Base-by-base conservation (phyloP, 1,284 basidiomycete genomes). In the Trichosporon asahii region DNA sequence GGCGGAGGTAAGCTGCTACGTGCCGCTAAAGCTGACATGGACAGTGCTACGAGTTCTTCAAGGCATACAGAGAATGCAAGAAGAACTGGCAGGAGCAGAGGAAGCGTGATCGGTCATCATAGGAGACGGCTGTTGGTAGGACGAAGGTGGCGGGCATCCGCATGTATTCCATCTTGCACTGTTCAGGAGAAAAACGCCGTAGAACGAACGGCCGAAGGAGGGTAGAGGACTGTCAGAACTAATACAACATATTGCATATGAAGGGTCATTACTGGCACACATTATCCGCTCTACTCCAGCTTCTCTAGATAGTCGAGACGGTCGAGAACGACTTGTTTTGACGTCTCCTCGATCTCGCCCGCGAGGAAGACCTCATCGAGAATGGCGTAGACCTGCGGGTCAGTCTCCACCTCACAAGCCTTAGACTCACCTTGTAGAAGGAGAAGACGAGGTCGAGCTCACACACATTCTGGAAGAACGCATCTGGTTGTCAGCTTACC, bases 321-420 rank as follows among this genome's bases (percentile, higher is more conserved):
- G 55, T 91, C 88, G 40, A 99, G 85, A 0, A 99, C 94, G 21
- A 98, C 95, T 66, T 94, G 92, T 82, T 98, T 98, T 81, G 91
- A 94, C 25, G 96, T 98, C 85, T 99, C 97, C 84, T 98, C 94
- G 64, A 99, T 93, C 84, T 98, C 96, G 14, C 97, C 97, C 2
- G 96, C 96, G n/a, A 99, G 86, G 85, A 99, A 98, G 63, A 98
- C 93, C 80, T 99, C 96, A 81, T 99, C 97, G 69, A 99, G 86
- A 68, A 99, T 98, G 1, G 97, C 94, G 77, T 98, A 98, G 8
- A 96, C 94, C 91, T 95, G 71, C 29, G 4, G 1, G 63, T 72
- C 49, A 72, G 71, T 14, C 23, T 33, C 8, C 4, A 15, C 27
- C n/a, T 8, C 27, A 3, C 9, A 5, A 65, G n/a, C 33, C 15